Base-by-base conservation (phyloP, 2,329 filamentous ascomycete species). In the Claviceps sp. region DNA sequence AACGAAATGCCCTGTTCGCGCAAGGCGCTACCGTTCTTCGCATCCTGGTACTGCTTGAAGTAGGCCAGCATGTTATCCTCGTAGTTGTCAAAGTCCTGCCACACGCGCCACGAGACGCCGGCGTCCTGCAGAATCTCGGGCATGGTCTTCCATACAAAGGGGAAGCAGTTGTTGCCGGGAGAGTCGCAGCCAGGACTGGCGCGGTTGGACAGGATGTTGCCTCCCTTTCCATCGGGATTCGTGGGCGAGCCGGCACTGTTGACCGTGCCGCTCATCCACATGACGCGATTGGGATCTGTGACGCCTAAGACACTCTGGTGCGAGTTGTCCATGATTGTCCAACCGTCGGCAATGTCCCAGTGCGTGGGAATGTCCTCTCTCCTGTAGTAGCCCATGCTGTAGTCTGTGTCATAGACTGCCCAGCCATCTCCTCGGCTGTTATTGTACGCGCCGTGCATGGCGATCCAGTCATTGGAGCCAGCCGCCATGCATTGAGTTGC, bases 21-120 rank as follows among this genome's bases (percentile, higher is more conserved):
- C n/a, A 58, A 45, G 7, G 49, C 44, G 1, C 50, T 53, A n/a
- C 51, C 55, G 16, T 56, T 55, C 1, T 39, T 43, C 4, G 56
- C 56, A 2, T 39, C 40, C 51, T 57, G 56, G 50, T 57, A 58
- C 47, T 58, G 56, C 48, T 55, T 50, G 50, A 58, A 58, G 44
- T 74, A 76, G 42, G 73, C 73, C 8, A 76, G 64, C n/a, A 74
- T 73, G 59, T 75, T 77, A 60, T 77, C 75, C 50, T 75, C 73
- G 47, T 73, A 75, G 60, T 75, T 75, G 58, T 76, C 67, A 19
- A 64, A 66, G 50, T 72, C 67, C 57, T 76, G 73, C 60, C 67
- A 76, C 4, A 74, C 65, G 51, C 74, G 71, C 75, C 75, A 78
- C 4, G 70, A 70, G 50, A 74, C 68, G 41, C 69, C 72, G 4